Evolutionary conservation across 2,329 filamentous ascomycete species (phyloP).

Genomic region (Corinectria fuckeliana): DNA sequence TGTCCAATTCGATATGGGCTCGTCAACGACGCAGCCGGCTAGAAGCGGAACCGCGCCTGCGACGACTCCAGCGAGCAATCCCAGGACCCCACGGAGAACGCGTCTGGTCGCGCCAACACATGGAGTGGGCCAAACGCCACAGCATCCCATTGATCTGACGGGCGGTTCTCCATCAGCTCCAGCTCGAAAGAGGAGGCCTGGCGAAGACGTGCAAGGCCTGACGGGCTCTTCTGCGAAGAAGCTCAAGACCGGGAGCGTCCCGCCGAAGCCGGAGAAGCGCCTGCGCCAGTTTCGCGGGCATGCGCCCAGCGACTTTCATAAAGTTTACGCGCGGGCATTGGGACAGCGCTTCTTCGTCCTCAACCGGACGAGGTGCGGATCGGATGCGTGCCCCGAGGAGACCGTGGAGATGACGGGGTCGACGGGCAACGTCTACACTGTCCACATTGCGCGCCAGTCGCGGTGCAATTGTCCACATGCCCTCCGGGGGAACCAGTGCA

Average conservation of each 20-base stretch:
- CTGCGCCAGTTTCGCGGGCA: conserved; percentile 42
- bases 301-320: conserved; percentile 44
- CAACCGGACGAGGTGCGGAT: conserved; percentile 45
- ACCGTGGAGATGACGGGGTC: conserved; percentile 65
- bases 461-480: conserved; percentile 64
- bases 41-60: neutral
- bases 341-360: conserved; percentile 57
- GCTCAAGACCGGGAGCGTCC: conserved; percentile 13
- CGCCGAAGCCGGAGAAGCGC: conserved; percentile 43
- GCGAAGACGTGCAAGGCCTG: neutral
- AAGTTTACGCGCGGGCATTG: conserved; percentile 48
- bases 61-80: neutral
- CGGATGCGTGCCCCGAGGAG: conserved; percentile 53
- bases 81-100: conserved; percentile 8
- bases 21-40: neutral
- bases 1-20: conserved; percentile 8
- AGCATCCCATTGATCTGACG: conserved; percentile 13
- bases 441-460: conserved; percentile 59
- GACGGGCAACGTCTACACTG: conserved; percentile 70
- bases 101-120: neutral
- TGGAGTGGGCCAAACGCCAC: conserved; percentile 7
- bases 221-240: conserved; percentile 21
- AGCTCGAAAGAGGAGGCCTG: conserved; percentile 28
- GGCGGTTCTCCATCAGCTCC: conserved; percentile 5
- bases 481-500: conserved; percentile 64